A percentile compares a stretch with the other conserved stretches of the same genome.
phyloP scores from a whole-genome alignment of 2,329 filamentous ascomycete genomes.

The Penicillium sp. region DNA sequence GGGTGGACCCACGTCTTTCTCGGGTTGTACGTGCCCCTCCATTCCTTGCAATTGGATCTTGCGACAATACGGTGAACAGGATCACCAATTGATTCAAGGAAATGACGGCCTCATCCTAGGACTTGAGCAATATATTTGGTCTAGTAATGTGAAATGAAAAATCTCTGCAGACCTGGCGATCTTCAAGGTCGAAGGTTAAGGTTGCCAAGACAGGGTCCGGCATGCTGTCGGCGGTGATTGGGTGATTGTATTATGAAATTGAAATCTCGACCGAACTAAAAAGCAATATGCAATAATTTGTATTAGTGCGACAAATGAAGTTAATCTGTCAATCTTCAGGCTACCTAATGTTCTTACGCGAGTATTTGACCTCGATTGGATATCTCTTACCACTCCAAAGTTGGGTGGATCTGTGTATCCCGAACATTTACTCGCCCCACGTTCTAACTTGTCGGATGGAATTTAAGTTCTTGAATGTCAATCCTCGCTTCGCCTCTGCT shows the following conservation, averaged over 20 bases:
- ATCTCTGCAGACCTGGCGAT: neutral
- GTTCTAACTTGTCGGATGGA: too few species aligned
- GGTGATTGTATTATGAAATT: neutral
- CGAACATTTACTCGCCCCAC: too few species aligned
- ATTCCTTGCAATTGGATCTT: conserved; percentile 1
- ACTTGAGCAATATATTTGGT: neutral
- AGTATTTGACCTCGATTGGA: too few species aligned
- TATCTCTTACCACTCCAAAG: too few species aligned
- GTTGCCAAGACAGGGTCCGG: conserved; percentile 13
- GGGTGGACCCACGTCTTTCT: conserved; percentile 12
- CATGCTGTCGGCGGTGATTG: neutral
- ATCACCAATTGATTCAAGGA: neutral
- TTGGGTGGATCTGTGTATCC: too few species aligned
- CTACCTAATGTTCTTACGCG: too few species aligned
- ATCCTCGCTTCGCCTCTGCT: too few species aligned
- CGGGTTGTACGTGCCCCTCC: conserved; percentile 4
- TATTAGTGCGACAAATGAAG: neutral
- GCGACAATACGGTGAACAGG: neutral
- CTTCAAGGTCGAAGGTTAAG: conserved; percentile 6
- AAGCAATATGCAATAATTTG: neutral
- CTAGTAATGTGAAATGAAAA: neutral
- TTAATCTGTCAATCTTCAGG: too few species aligned
- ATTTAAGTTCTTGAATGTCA: too few species aligned
- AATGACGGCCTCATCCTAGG: neutral
- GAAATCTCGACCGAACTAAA: neutral